Conservation (phyloP, 495 filamentous ascomycete species). For the Lasiosphaeria miniovina region DNA sequence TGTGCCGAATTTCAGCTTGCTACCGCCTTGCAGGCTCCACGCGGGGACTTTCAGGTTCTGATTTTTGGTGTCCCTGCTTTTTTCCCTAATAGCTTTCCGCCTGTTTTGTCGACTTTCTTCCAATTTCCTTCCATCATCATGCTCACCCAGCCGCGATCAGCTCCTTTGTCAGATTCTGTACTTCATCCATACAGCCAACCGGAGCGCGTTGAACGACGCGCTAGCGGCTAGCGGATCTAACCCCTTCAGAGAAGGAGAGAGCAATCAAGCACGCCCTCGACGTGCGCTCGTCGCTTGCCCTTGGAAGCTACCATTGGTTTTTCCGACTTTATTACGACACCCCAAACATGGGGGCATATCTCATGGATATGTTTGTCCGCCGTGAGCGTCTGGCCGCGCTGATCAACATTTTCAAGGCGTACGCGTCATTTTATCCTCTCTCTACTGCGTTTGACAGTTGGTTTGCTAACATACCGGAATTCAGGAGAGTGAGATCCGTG, state of each 20-base stretch:
- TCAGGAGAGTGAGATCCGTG: constrained; percentile 85
- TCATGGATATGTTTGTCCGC: constrained; percentile 98
- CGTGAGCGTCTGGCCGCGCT: constrained; percentile 90
- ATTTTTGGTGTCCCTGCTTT: too few species aligned
- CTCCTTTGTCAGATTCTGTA: constrained; percentile 90
- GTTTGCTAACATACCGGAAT: constrained; percentile 50
- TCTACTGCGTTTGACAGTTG: neutral
- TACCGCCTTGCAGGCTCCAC: too few species aligned
- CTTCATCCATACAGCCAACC: constrained; percentile 98
- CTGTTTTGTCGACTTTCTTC: too few species aligned
- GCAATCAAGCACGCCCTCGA: constrained; percentile 89
- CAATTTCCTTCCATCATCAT: too few species aligned
- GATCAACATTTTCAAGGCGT: constrained; percentile 90
- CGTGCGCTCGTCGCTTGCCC: constrained; percentile 84
- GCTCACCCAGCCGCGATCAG: too few species aligned
- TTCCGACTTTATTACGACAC: constrained; percentile 92
- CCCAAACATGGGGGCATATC: constrained; percentile 95
- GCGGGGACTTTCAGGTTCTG: too few species aligned
- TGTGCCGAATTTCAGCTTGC: too few species aligned
- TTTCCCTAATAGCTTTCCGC: too few species aligned
- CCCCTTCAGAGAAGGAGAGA: constrained; percentile 82
- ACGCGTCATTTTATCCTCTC: constrained; percentile 15
- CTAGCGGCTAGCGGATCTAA: constrained; percentile 96
- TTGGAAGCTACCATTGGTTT: constrained; percentile 96
- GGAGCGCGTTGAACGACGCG: constrained; percentile 95